A percentile compares a stretch with the other conserved stretches of the same genome.
Conservation (phyloP, 768 basidiomycete genomes). For the Megacollybia marginata region DNA sequence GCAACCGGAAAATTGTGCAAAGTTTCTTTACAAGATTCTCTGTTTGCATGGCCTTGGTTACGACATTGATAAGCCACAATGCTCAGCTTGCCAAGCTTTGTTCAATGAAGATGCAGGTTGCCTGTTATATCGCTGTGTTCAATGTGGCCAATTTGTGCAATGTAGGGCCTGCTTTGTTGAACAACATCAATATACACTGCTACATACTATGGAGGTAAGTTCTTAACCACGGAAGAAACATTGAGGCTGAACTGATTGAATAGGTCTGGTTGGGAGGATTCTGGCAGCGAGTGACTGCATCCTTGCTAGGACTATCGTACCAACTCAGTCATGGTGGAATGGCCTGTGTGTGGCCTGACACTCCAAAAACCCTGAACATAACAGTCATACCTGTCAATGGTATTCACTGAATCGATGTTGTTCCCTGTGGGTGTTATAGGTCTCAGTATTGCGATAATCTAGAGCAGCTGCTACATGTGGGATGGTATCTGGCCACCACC, state of each 20-base stretch:
- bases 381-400: too few relatives aligned
- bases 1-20: neutral
- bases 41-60: neutral
- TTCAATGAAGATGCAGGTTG: neutral
- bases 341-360: neutral
- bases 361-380: neutral
- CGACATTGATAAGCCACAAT: neutral
- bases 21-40: neutral
- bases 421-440: neutral
- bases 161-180: neutral
- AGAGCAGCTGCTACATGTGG: constrained; percentile 1
- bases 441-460: neutral
- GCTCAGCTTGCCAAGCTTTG: neutral
- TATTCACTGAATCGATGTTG: neutral
- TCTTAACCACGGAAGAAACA: too few relatives aligned
- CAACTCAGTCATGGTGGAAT: constrained; percentile 2
- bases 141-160: neutral
- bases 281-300: too few relatives aligned
- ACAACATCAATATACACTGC: neutral
- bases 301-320: too few relatives aligned
- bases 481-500: constrained; percentile 6
- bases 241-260: too few relatives aligned
- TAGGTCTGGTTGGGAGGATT: neutral
- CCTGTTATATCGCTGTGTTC: neutral
- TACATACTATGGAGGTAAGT: constrained; percentile 1